Base-by-base conservation (phyloP, 148 eudicot species). In the Salicornia ramosissima region DNA sequence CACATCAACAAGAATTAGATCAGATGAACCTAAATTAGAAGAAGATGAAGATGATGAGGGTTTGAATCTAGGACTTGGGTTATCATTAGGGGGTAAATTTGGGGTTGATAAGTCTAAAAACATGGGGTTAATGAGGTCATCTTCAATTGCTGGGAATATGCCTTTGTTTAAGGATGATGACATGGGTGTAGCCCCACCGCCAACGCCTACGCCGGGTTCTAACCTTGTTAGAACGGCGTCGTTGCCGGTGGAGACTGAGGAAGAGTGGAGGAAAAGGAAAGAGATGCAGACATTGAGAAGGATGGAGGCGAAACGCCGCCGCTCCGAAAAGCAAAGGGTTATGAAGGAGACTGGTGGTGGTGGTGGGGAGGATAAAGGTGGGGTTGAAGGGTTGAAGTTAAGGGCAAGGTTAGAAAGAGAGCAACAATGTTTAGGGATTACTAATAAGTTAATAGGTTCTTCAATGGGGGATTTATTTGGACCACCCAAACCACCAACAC, bases 261-360 rank as follows among this genome's bases (percentile, higher is more conserved):
- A 83, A 71, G 91, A 90, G 72, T 92, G 94, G 96, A 71, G 91
- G 83, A 86, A 85, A 83, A 86, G 96, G 82, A 92, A 90, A 77
- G 98, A 88, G 82, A 33, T 91, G 79, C 97, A 88, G 80, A 88
- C 83, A 33, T 72, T 86, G 82, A 83, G 98, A 63, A 72, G 98
- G 68, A 74, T 88, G 91, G 98, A 85, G 75, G 98, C 98, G 6
- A 92, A 90, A 75, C 74, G 94, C 55, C 80, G 96, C 67, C 75
- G 97, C 68, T 86, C 87, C 2, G 96, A 92, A 78, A 92, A 89
- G 71, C 96, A 89, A 79, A 92, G 83, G 82, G 78, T 31, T 61
- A 28, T 64, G 64, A 85, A 61, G 77, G 79, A 70, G 21, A 80
- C 75, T 33, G 74, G 70, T 55, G 82, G 65, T 11, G 79, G 80